Percentiles rank a stretch among this genome's conserved stretches.
These are phyloP conservation scores for Aspergillus arachidicola DNA, from an alignment of 2,329 filamentous ascomycete species.

Conservation along the genomic window DNA sequence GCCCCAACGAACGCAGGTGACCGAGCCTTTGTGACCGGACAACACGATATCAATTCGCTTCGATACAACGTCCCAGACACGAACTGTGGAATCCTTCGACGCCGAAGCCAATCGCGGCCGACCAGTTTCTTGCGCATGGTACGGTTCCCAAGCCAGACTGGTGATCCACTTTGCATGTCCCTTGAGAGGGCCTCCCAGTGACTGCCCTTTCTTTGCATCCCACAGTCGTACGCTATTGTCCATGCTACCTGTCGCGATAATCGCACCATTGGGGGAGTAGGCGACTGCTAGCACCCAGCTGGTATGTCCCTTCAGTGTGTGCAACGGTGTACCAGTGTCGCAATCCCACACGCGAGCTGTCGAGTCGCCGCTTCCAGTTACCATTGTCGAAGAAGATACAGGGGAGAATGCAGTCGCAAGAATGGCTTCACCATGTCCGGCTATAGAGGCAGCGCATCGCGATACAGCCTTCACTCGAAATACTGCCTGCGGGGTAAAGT, in stretches of 20 bases:
- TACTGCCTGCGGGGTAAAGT: slow-evolving; percentile 81
- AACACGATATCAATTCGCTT: slow-evolving; percentile 79
- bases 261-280: slow-evolving; percentile 80
- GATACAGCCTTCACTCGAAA: slow-evolving; percentile 93
- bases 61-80: slow-evolving; percentile 82
- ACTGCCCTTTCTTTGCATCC: slow-evolving; percentile 79
- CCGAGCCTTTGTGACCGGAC: slow-evolving; percentile 83
- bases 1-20: slow-evolving; percentile 93
- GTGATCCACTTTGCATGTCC: slow-evolving; percentile 91
- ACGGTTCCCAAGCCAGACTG: slow-evolving; percentile 88
- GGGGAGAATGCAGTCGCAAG: slow-evolving; percentile 85
- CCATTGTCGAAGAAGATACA: slow-evolving; percentile 72
- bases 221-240: slow-evolving; percentile 90
- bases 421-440: slow-evolving; percentile 90
- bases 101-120: slow-evolving; percentile 80
- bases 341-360: slow-evolving; percentile 94
- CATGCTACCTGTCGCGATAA: slow-evolving; percentile 87
- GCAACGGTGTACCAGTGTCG: slow-evolving; percentile 84
- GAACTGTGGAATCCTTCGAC: slow-evolving; percentile 85
- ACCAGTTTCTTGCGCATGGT: slow-evolving; percentile 75
- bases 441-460: slow-evolving; percentile 82
- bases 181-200: slow-evolving; percentile 71
- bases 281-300: slow-evolving; percentile 87
- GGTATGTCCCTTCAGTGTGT: slow-evolving; percentile 83
- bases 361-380: slow-evolving; percentile 86